A percentile compares a stretch with the other conserved stretches of the same genome.
These are phyloP conservation scores for Immersiporthe knoxdaviesiana DNA, from an alignment of 2,329 filamentous ascomycete genomes.

Conservation along the genomic window DNA sequence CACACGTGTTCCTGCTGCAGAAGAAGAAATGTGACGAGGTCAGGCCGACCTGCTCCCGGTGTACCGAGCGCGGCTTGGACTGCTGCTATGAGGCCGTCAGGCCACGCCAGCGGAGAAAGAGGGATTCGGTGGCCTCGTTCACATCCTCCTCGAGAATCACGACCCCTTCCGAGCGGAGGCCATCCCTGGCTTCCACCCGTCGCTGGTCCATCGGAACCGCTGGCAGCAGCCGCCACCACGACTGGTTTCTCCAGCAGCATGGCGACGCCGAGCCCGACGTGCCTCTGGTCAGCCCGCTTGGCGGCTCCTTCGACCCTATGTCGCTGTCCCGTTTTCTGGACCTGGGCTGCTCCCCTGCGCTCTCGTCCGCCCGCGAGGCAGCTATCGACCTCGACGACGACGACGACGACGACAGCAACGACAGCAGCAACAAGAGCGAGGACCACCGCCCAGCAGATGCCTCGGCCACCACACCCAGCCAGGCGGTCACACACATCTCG, in stretches of 20 bases:
- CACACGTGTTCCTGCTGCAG: conserved; percentile 37
- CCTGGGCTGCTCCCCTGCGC: conserved; percentile 18
- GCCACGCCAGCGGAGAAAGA: conserved; percentile 46
- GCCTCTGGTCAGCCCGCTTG: conserved; percentile 28
- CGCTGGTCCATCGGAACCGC: conserved; percentile 25
- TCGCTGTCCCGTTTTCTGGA: conserved; percentile 17
- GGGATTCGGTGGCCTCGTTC: conserved; percentile 37
- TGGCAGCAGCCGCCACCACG: conserved; percentile 23
- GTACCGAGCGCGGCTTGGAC: conserved; percentile 51
- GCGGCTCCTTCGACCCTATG: conserved; percentile 25
- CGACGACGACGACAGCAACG: conserved; percentile 15
- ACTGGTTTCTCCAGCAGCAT: conserved; percentile 22
- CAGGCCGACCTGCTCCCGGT: conserved; percentile 55
- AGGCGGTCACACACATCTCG: conserved; percentile 33
- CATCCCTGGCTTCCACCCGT: conserved; percentile 37
- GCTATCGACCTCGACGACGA: conserved; percentile 29
- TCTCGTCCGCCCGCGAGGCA: conserved; percentile 12
- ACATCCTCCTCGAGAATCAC: conserved; percentile 29
- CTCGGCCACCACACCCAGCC: neutral
- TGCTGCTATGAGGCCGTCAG: conserved; percentile 56
- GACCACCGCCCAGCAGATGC: neutral
- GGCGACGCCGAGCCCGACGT: conserved; percentile 16
- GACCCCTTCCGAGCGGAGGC: conserved; percentile 21
- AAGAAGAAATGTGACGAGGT: conserved; percentile 63
- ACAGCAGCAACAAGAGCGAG: neutral